These are phyloP conservation scores for Colletotrichum cordylinicola DNA, from an alignment of 2,329 filamentous ascomycete genomes.

Conservation along the genomic window DNA sequence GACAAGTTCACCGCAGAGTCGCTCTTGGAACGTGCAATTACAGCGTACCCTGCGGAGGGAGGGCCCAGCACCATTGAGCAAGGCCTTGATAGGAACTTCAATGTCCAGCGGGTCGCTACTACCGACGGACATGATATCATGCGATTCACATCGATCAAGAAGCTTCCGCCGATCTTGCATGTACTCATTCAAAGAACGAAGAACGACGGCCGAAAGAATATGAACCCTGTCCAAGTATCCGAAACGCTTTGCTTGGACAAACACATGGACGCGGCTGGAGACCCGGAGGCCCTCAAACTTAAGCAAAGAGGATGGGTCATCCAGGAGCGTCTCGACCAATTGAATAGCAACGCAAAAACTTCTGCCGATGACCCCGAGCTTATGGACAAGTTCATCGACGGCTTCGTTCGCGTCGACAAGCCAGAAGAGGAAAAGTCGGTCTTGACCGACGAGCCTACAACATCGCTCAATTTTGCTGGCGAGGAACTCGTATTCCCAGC, in stretches of 20 bases:
- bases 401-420: slow-evolving; percentile 6
- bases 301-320: slow-evolving; percentile 78
- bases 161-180: slow-evolving; percentile 85
- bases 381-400: slow-evolving; percentile 1
- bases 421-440: not conserved
- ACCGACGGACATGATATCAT: slow-evolving; percentile 54
- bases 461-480: slow-evolving; percentile 13
- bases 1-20: slow-evolving; percentile 29
- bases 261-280: slow-evolving; percentile 74
- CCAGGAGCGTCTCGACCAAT: slow-evolving; percentile 65
- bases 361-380: slow-evolving; percentile 6
- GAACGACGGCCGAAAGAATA: slow-evolving; percentile 77
- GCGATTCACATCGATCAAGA: slow-evolving; percentile 74
- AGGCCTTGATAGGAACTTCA: slow-evolving; percentile 85
- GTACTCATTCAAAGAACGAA: slow-evolving; percentile 87
- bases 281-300: slow-evolving; percentile 65
- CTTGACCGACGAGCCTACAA: not conserved
- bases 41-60: slow-evolving; percentile 60
- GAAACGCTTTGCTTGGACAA: slow-evolving; percentile 86
- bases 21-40: slow-evolving; percentile 68
- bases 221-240: slow-evolving; percentile 78
- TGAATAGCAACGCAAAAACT: slow-evolving; percentile 34
- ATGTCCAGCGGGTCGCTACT: slow-evolving; percentile 69
- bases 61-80: slow-evolving; percentile 74
- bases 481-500: not conserved